Conservation (phyloP, 352 stramenopile species). For the Plasmopara muralis region DNA sequence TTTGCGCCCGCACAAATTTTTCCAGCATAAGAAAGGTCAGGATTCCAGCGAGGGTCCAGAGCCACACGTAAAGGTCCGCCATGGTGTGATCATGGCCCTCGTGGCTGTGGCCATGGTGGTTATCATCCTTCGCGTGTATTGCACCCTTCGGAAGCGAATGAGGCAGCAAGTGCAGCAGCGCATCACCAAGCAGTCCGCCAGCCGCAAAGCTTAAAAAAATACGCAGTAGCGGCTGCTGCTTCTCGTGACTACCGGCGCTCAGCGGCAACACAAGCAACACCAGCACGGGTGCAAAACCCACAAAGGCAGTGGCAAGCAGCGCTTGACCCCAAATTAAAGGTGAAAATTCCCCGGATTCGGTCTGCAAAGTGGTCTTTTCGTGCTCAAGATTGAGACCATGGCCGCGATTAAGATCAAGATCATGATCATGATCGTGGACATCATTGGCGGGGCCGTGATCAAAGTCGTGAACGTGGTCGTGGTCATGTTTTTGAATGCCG, state of each 20-base stretch:
- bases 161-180: slow-evolving; percentile 87
- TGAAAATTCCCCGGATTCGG: slow-evolving; percentile 31
- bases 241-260: slow-evolving; percentile 42
- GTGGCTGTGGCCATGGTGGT: slow-evolving; percentile 34
- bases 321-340: slow-evolving; percentile 50
- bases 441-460: slow-evolving; percentile 19
- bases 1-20: slow-evolving; percentile 74
- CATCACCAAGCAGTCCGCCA: slow-evolving; percentile 83
- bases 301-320: slow-evolving; percentile 62
- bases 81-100: slow-evolving; percentile 51
- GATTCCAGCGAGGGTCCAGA: slow-evolving; percentile 71
- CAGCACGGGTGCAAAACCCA: slow-evolving; percentile 62
- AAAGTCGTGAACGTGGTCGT: not conserved
- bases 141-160: slow-evolving; percentile 60
- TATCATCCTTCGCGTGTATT: slow-evolving; percentile 25
- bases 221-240: slow-evolving; percentile 63
- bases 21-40: slow-evolving; percentile 76
- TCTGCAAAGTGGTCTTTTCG: slow-evolving; percentile 10
- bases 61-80: slow-evolving; percentile 58
- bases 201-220: slow-evolving; percentile 87
- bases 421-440: too few species aligned
- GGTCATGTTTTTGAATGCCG: too few species aligned
- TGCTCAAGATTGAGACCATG: too few species aligned
- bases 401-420: too few species aligned
- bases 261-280: slow-evolving; percentile 67